Conservation (phyloP, 2,329 filamentous ascomycete genomes). For the Cadophora gregata region DNA sequence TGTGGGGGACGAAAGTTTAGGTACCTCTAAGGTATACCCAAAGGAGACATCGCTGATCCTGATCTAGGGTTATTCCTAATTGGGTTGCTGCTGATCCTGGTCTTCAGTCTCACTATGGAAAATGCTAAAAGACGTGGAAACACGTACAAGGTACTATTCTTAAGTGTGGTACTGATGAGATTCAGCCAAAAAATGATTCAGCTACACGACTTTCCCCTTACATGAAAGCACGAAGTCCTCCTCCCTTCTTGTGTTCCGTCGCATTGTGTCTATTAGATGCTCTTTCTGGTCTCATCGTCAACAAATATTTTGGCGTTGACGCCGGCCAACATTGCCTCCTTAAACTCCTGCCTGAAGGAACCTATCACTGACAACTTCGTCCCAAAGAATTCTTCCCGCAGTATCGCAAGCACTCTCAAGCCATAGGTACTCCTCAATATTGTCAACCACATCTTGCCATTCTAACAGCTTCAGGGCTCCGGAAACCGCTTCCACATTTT, state of each 20-base stretch:
- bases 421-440: conserved; percentile 19
- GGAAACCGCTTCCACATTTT: conserved; percentile 16
- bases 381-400: conserved; percentile 22
- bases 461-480: conserved; percentile 10
- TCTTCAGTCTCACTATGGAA: background rate
- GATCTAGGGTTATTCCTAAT: background rate
- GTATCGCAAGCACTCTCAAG: conserved; percentile 23
- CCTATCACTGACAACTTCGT: conserved; percentile 15
- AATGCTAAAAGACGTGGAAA: background rate
- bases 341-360: background rate
- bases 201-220: background rate
- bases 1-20: background rate
- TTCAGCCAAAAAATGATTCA: background rate
- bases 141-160: background rate
- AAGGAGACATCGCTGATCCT: background rate
- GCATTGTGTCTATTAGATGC: background rate
- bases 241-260: background rate
- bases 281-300: background rate
- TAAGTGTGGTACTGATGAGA: background rate
- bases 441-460: conserved; percentile 18
- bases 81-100: background rate
- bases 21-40: background rate
- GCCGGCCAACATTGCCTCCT: background rate
- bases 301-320: background rate
- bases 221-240: background rate